Percentiles rank a stretch among this genome's conserved stretches.
phyloP scores from a whole-genome alignment of 345 rosid genomes.

The Ailanthus altissimus region DNA sequence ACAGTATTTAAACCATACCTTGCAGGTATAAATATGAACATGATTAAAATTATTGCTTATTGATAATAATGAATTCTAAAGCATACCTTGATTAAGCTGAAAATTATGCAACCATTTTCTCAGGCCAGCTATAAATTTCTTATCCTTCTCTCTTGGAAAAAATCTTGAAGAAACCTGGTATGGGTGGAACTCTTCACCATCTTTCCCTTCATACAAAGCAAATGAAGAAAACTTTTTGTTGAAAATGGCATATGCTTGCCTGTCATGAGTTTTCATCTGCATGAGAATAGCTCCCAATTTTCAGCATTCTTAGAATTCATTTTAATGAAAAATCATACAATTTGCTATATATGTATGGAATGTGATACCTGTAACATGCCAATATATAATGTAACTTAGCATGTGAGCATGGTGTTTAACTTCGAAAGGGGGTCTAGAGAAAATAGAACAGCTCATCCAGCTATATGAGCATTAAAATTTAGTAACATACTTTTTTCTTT shows the following conservation, averaged over 20 bases:
- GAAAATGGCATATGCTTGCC: conserved; percentile 56
- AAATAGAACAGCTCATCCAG: neutral
- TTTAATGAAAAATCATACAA: neutral
- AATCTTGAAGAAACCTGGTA: conserved; percentile 63
- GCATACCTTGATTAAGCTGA: conserved; percentile 47
- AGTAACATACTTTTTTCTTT: conserved; percentile 3
- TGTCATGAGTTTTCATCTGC: conserved; percentile 53
- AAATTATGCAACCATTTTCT: conserved; percentile 46
- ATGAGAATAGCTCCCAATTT: conserved; percentile 2
- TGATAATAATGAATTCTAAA: neutral
- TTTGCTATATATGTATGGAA: neutral
- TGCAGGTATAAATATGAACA: neutral
- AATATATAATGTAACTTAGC: neutral
- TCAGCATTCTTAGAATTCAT: neutral
- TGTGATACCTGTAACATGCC: neutral
- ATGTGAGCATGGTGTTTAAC: neutral
- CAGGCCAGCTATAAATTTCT: conserved; percentile 43
- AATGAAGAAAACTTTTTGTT: conserved; percentile 61
- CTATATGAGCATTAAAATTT: neutral
- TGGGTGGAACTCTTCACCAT: conserved; percentile 43
- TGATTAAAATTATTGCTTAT: neutral
- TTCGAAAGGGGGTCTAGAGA: neutral
- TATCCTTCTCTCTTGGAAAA: conserved; percentile 43
- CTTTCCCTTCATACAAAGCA: conserved; percentile 56
- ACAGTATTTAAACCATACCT: neutral